Evolutionary conservation across 352 stramenopile species (phyloP).

Genomic region (Blastocystis sp.): DNA sequence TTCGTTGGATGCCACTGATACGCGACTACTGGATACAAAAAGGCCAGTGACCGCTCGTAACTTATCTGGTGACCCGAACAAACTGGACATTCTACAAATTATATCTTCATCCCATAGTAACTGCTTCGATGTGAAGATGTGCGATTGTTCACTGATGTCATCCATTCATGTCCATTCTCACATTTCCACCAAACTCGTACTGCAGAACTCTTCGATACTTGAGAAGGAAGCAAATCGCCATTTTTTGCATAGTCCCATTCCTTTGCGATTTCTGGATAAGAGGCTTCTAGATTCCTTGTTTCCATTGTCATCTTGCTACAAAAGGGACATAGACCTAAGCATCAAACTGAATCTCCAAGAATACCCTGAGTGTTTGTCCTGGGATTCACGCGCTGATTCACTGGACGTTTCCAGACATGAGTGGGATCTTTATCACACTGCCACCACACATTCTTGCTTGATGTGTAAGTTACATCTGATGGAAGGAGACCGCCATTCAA

Average conservation of each 20-base stretch:
- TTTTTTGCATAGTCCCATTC: constrained; percentile 64
- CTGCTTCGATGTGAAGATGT: constrained; percentile 58
- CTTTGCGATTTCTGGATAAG: constrained; percentile 54
- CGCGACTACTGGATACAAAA: constrained; percentile 54
- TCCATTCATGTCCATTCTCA: constrained; percentile 62
- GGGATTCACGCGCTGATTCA: constrained; percentile 45
- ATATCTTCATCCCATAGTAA: background rate
- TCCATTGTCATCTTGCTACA: background rate
- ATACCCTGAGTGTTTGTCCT: constrained; percentile 13
- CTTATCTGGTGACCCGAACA: constrained; percentile 18
- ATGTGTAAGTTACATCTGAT: constrained; percentile 20
- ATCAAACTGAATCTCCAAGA: background rate
- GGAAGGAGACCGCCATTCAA: constrained; percentile 56
- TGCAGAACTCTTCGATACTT: constrained; percentile 31
- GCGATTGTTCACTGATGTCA: constrained; percentile 58
- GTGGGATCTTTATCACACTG: constrained; percentile 35
- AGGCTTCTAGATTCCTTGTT: background rate
- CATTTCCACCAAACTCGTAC: constrained; percentile 63
- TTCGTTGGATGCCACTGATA: constrained; percentile 63
- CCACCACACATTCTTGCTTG: constrained; percentile 57
- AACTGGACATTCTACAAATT: constrained; percentile 1
- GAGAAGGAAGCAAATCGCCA: constrained; percentile 26
- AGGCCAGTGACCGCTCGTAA: constrained; percentile 18
- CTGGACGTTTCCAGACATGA: constrained; percentile 47
- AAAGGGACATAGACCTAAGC: constrained; percentile 38